Evolutionary conservation across 331 rosid genomes (phyloP), one percentile per base, ranked within the genome.

Genomic region (Acacia pycnantha): DNA sequence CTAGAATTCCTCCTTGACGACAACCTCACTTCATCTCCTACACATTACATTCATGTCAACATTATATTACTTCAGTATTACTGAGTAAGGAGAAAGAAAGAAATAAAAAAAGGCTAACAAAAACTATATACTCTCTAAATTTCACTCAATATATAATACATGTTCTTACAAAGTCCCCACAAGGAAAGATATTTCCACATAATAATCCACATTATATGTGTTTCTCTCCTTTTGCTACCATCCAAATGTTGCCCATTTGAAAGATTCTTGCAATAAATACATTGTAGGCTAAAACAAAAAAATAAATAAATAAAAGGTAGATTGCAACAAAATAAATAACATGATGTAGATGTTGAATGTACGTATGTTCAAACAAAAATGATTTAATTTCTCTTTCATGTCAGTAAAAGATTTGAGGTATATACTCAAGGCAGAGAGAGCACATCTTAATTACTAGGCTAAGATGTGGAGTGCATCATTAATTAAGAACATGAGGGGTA

Each of bases 11-110:
- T 33, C 59, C 75, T 16, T 83, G 68, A 51, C 13, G 87, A 90
- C 95, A 90, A 89, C 67, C 65, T 56, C 51, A 26, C 37, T 16
- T 64, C 66, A 70, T 76, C 71, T 41, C 24, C 21, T 47, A 29
- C 54, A 13, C 19, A 62, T 26, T 24, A 47, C 78, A 64, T 33
- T n/a, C 31, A 21, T 54, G 1, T 54, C 62, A 56, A 56, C 26
- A 19, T 3, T 19, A 6, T 14, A 50, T 50, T 50, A 5, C 2
- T 44, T 44, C 15, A 5, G 37, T 35, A 35, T 35, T 35, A 35
- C 2, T 35, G 4, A 31, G 33, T 31, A 46, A 46, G 11, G 1
- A 50, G 7, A 11, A 47, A 16, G 8, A 51, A 47, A 15, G 19
- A n/a, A 51, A 51, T 2, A 14, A 4, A 15, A 50, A 16, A 6